Evolutionary conservation across 805 yeast genomes (phyloP).

Genomic region (Huiozyma sinensis): DNA sequence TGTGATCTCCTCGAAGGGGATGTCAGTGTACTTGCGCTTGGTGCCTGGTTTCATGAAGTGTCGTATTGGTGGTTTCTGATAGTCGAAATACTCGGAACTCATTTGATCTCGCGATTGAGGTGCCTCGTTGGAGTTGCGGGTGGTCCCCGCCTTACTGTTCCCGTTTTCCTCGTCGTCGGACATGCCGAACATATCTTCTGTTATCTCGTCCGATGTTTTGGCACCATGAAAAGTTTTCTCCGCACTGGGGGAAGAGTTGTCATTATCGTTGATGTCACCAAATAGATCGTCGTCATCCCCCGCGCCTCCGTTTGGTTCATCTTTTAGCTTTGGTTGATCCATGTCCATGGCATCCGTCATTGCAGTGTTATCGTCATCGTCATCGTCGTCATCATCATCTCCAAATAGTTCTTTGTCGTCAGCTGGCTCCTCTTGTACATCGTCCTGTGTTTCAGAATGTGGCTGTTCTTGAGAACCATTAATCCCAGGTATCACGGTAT

Average conservation of each 20-base stretch:
- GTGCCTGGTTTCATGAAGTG: conserved; percentile 5
- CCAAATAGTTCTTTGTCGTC: conserved; percentile 25
- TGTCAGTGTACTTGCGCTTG: conserved; percentile 33
- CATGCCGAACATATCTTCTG: conserved; percentile 25
- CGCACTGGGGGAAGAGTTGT: conserved; percentile 9
- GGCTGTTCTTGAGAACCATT: not conserved
- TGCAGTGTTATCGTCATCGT: conserved; percentile 8
- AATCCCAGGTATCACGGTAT: not conserved
- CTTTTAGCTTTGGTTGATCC: not conserved
- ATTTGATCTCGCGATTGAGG: conserved; percentile 1
- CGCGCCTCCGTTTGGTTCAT: conserved; percentile 9
- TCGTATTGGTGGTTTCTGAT: not conserved
- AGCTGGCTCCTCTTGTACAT: not conserved
- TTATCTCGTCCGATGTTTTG: conserved; percentile 18
- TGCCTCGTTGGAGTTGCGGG: conserved; percentile 1
- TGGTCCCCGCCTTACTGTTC: not conserved
- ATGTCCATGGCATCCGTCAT: not conserved
- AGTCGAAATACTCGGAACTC: not conserved
- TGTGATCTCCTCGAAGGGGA: conserved; percentile 51
- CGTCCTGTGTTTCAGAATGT: not conserved
- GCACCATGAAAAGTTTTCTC: conserved; percentile 5
- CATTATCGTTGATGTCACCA: conserved; percentile 25
- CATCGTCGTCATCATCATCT: conserved; percentile 27
- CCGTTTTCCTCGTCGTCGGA: conserved; percentile 21
- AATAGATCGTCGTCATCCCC: conserved; percentile 29